Conservation (phyloP, 2,329 filamentous ascomycete species). For the Grosmannia serpens region DNA sequence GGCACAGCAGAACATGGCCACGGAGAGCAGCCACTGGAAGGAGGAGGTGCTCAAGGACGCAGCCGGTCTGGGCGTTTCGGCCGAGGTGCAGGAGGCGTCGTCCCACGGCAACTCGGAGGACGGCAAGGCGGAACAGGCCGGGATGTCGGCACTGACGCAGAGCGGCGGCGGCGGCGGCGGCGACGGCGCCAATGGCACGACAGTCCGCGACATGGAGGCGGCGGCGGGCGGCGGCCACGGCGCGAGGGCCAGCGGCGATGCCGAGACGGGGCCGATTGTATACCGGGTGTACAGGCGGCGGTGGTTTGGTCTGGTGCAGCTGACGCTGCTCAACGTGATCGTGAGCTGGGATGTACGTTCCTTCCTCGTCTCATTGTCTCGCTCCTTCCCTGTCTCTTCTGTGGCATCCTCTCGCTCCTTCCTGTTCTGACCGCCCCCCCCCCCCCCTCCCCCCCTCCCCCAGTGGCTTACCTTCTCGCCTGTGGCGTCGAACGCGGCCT, state of each 20-base stretch:
- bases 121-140: neutral
- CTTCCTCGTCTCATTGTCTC: neutral
- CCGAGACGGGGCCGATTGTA: neutral
- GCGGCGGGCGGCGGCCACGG: neutral
- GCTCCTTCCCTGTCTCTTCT: neutral
- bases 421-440: too few relatives aligned
- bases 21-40: neutral
- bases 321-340: slow-evolving; percentile 82
- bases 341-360: slow-evolving; percentile 86
- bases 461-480: slow-evolving; percentile 91
- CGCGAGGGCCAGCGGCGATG: slow-evolving; percentile 1
- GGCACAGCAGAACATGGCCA: neutral
- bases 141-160: neutral
- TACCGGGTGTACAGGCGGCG: slow-evolving; percentile 60
- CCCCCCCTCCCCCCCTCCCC: too few relatives aligned
- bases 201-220: neutral
- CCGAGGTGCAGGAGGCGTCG: neutral
- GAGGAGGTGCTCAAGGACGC: neutral
- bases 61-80: neutral
- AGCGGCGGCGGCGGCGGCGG: neutral
- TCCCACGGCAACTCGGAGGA: neutral
- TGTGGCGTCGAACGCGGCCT: slow-evolving; percentile 60
- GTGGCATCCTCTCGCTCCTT: neutral
- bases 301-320: slow-evolving; percentile 76
- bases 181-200: neutral